phyloP scores from a whole-genome alignment of 2,329 filamentous ascomycete species.

The Talaromyces sp. region DNA sequence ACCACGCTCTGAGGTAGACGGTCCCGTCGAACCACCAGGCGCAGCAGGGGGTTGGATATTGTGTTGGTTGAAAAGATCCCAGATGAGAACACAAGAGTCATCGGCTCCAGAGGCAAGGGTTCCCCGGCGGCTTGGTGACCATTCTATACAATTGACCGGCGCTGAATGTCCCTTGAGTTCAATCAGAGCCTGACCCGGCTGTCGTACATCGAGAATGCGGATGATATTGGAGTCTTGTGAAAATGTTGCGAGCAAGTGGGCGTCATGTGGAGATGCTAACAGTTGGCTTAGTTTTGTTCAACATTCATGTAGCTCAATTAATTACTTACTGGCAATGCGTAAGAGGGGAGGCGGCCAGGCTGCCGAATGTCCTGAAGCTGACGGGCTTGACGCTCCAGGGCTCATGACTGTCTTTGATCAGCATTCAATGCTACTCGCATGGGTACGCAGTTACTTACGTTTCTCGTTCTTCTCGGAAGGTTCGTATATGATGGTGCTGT shows the following conservation, averaged over 20 bases:
- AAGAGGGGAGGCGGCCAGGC: constrained; percentile 55
- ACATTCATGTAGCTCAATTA: not conserved
- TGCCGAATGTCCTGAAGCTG: constrained; percentile 52
- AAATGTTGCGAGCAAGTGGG: constrained; percentile 94
- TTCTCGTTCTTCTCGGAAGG: constrained; percentile 76
- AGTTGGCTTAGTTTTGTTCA: constrained; percentile 5
- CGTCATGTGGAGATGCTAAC: constrained; percentile 83
- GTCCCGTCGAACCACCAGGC: constrained; percentile 9
- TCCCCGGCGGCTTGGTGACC: constrained; percentile 82
- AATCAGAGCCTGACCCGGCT: constrained; percentile 89
- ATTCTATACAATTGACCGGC: constrained; percentile 87
- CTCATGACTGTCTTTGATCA: constrained; percentile 36
- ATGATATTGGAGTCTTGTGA: constrained; percentile 88
- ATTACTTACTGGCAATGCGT: constrained; percentile 37
- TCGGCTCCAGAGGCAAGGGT: constrained; percentile 88
- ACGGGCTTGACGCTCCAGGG: constrained; percentile 58
- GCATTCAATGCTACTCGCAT: not conserved
- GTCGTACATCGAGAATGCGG: constrained; percentile 90
- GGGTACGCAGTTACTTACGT: constrained; percentile 45
- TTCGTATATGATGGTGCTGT: constrained; percentile 98
- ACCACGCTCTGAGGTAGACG: constrained; percentile 36
- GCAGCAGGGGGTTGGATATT: constrained; percentile 39
- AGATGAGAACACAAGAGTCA: constrained; percentile 84
- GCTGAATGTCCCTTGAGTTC: constrained; percentile 87
- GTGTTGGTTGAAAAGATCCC: constrained; percentile 77